Conservation (phyloP, 2,329 filamentous ascomycete genomes). For the Dryadomyces sulphureus region DNA sequence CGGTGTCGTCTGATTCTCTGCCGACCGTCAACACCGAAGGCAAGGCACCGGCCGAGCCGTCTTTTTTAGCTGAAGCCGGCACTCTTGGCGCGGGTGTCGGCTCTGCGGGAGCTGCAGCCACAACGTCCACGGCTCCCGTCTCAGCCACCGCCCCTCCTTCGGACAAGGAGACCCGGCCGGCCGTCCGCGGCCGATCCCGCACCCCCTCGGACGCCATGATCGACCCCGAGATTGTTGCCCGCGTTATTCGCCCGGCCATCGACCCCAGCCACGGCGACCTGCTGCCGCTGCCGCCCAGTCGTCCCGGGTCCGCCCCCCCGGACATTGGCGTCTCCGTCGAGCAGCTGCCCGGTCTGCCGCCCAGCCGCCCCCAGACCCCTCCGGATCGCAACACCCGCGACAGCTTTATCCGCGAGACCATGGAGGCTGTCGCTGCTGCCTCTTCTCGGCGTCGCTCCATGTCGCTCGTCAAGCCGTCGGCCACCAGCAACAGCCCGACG, state of each 20-base stretch:
- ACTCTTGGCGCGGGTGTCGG: slow-evolving; percentile 57
- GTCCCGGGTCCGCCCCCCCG: slow-evolving; percentile 31
- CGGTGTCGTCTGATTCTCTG: not conserved
- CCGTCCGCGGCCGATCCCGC: not conserved
- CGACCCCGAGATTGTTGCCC: slow-evolving; percentile 43
- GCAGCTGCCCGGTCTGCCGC: slow-evolving; percentile 37
- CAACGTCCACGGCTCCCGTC: slow-evolving; percentile 23
- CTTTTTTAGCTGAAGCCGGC: slow-evolving; percentile 62
- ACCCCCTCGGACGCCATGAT: slow-evolving; percentile 20
- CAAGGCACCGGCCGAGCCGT: slow-evolving; percentile 14
- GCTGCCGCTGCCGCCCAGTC: slow-evolving; percentile 47
- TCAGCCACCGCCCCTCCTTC: slow-evolving; percentile 31
- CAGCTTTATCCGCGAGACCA: slow-evolving; percentile 18
- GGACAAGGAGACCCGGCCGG: slow-evolving; percentile 19
- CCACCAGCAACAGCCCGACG: slow-evolving; percentile 27
- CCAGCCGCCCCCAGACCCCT: slow-evolving; percentile 43
- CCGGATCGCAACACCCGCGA: slow-evolving; percentile 23
- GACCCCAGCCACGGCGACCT: slow-evolving; percentile 52
- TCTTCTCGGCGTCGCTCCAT: slow-evolving; percentile 34
- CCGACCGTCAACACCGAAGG: not conserved
- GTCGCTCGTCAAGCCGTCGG: slow-evolving; percentile 26
- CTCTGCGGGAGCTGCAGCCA: slow-evolving; percentile 37
- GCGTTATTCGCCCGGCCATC: slow-evolving; percentile 48
- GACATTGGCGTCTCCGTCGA: slow-evolving; percentile 13
- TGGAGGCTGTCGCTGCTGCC: slow-evolving; percentile 5